Conservation (phyloP, 495 filamentous ascomycete species). For the Usnea hakonensis region DNA sequence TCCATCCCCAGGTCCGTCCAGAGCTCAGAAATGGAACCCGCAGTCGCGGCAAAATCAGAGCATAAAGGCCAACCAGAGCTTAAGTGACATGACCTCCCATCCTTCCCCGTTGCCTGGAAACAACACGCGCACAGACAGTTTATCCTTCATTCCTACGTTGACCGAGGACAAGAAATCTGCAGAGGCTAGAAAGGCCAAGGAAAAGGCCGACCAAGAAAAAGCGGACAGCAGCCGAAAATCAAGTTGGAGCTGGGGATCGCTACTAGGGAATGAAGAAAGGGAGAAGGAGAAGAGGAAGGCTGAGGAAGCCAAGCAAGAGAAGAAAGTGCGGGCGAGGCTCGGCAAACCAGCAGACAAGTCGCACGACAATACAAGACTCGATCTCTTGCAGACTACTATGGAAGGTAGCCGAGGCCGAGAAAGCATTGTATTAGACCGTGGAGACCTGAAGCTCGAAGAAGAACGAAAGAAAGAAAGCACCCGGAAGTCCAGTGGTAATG, state of each 20-base stretch:
- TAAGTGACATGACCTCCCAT: conserved; percentile 54
- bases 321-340: conserved; percentile 53
- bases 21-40: conserved; percentile 19
- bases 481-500: conserved; percentile 57
- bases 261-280: conserved; percentile 61
- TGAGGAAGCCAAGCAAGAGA: conserved; percentile 51
- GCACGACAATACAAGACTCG: conserved; percentile 69
- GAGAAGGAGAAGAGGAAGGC: conserved; percentile 61
- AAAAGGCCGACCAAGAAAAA: conserved; percentile 49
- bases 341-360: conserved; percentile 47
- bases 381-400: conserved; percentile 74
- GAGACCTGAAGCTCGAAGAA: conserved; percentile 67
- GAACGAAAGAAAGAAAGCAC: conserved; percentile 75
- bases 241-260: conserved; percentile 66
- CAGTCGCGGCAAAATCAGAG: conserved; percentile 19
- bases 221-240: conserved; percentile 56
- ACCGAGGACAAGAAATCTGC: conserved; percentile 53
- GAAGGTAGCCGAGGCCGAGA: conserved; percentile 68
- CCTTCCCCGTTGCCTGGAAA: conserved; percentile 66
- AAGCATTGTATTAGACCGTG: conserved; percentile 74
- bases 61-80: conserved; percentile 32
- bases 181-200: conserved; percentile 58
- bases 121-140: conserved; percentile 61
- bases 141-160: conserved; percentile 79
- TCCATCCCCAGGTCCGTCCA: conserved; percentile 18